These are phyloP conservation scores for Saccharomycopsis fermentans DNA, from an alignment of 805 yeast species.

Conservation along the genomic window DNA sequence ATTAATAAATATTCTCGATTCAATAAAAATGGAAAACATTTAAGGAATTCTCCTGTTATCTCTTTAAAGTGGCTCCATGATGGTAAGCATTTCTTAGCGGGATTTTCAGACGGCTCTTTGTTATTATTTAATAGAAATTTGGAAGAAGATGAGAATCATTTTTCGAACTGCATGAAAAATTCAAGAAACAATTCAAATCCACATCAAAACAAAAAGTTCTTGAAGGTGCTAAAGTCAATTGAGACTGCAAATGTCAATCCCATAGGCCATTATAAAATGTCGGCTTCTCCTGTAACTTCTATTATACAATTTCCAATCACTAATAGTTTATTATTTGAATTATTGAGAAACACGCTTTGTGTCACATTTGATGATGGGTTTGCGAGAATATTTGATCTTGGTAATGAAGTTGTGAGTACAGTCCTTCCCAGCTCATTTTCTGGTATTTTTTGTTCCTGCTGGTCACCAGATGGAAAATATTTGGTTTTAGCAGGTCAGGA, in stretches of 20 bases:
- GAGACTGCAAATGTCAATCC: constrained; percentile 24
- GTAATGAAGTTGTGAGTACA: constrained; percentile 36
- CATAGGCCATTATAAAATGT: constrained; percentile 53
- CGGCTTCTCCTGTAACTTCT: constrained; percentile 47
- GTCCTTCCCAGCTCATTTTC: constrained; percentile 57
- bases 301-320: constrained; percentile 20
- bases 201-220: constrained; percentile 26
- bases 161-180: constrained; percentile 14
- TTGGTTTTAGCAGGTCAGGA: constrained; percentile 86
- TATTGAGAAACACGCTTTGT: constrained; percentile 30
- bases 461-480: constrained; percentile 60
- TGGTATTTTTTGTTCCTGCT: constrained; percentile 42
- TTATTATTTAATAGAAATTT: constrained; percentile 39
- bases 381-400: constrained; percentile 44
- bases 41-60: constrained; percentile 31
- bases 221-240: constrained; percentile 7
- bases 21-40: constrained; percentile 38
- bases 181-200: constrained; percentile 19
- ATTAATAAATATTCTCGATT: constrained; percentile 39
- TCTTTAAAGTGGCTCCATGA: constrained; percentile 39
- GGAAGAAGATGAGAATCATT: constrained; percentile 35
- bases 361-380: constrained; percentile 60
- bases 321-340: not conserved
- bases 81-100: constrained; percentile 43
- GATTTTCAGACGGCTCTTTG: constrained; percentile 55